A percentile compares a stretch with the other conserved stretches of the same genome.
phyloP scores from a whole-genome alignment of 73 alveolate genomes.

The Paramecium tetraurelia region DNA sequence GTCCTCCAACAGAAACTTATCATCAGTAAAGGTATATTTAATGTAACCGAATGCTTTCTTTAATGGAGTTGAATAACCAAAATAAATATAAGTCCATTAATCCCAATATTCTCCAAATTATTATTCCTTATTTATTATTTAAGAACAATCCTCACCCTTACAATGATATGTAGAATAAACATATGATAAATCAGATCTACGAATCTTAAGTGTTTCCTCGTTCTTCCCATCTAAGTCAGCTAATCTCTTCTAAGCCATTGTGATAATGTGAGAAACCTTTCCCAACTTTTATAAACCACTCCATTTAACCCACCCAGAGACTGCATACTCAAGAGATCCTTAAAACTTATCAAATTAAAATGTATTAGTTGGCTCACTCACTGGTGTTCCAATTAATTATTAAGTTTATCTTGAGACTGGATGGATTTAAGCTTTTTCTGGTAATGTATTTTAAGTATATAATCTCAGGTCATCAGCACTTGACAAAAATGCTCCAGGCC shows the following conservation, averaged over 20 bases:
- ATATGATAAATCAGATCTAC: neutral
- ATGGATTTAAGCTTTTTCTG: constrained; percentile 33
- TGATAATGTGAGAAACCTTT: neutral
- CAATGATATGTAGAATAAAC: neutral
- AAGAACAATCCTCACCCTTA: neutral
- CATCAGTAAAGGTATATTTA: constrained; percentile 1
- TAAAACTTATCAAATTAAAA: constrained; percentile 14
- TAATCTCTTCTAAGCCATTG: constrained; percentile 19
- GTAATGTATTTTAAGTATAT: neutral
- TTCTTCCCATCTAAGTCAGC: constrained; percentile 8
- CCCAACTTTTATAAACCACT: constrained; percentile 8
- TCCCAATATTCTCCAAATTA: constrained; percentile 40
- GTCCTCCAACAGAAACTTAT: neutral
- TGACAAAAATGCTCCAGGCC: constrained; percentile 20
- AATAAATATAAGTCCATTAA: constrained; percentile 28
- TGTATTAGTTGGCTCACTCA: neutral
- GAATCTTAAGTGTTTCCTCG: neutral
- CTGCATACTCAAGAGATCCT: constrained; percentile 21
- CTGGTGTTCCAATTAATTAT: neutral
- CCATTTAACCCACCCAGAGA: constrained; percentile 53
- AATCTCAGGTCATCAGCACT: neutral
- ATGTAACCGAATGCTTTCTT: neutral
- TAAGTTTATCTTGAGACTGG: constrained; percentile 12
- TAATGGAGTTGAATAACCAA: neutral
- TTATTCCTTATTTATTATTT: neutral